These are phyloP conservation scores for Endocarpon pusillum DNA, from an alignment of 495 filamentous ascomycete genomes.

Conservation along the genomic window DNA sequence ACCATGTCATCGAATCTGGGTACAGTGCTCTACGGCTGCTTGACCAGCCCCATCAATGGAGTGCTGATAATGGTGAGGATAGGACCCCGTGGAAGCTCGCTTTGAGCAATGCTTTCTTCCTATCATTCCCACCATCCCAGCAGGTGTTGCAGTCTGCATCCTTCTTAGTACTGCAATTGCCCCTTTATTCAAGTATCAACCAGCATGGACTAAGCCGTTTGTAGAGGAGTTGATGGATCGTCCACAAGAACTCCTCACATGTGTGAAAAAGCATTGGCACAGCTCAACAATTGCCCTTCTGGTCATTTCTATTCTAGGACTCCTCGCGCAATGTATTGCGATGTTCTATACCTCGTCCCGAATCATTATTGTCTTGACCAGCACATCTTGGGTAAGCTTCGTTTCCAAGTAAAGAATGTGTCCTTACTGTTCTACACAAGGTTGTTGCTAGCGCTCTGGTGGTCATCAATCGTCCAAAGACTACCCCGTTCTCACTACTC, in stretches of 20 bases:
- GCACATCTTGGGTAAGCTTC: conserved; percentile 30
- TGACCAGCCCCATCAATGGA: too few species aligned
- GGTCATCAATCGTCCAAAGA: conserved; percentile 13
- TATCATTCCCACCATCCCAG: conserved; percentile 29
- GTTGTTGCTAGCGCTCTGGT: conserved; percentile 21
- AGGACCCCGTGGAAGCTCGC: conserved; percentile 34
- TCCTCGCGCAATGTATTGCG: conserved; percentile 23
- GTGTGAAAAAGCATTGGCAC: conserved; percentile 12
- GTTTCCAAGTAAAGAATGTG: conserved; percentile 17
- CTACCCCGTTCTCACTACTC: conserved; percentile 24
- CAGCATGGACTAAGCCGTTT: conserved; percentile 34
- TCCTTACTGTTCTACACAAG: conserved; percentile 30
- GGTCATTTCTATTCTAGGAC: conserved; percentile 20
- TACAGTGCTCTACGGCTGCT: too few species aligned
- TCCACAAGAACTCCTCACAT: conserved; percentile 14
- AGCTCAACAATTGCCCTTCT: conserved; percentile 24
- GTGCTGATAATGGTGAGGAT: too few species aligned
- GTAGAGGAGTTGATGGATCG: conserved; percentile 23
- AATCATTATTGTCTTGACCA: conserved; percentile 14
- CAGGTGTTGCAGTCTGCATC: conserved; percentile 22
- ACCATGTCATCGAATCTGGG: too few species aligned
- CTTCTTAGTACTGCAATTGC: conserved; percentile 19
- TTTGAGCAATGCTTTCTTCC: conserved; percentile 30
- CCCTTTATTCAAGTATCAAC: conserved; percentile 14
- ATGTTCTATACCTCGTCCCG: conserved; percentile 17